Evolutionary conservation across 179 eudicot species (phyloP), one percentile per base, ranked within the genome.

Genomic region (Corrigiola litoralis): DNA sequence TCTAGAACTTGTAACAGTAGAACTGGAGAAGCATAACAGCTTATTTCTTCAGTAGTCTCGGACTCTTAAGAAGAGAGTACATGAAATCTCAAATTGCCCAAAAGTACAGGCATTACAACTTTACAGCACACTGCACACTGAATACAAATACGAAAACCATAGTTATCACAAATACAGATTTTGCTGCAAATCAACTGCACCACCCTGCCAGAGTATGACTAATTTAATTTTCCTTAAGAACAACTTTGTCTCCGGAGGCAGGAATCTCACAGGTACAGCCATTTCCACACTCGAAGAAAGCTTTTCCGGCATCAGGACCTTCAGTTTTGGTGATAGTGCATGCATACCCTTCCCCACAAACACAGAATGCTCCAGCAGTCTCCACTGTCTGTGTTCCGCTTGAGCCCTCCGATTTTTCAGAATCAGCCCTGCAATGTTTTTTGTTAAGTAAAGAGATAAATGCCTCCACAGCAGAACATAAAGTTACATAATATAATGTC

Each of bases 241-340:
- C 46, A 0, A 56, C 55, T 33, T 61, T 32, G 56, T 63, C 61
- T 1, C 69, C 74, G 0, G 63, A 60, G 8, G 64, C 55, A 32
- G 70, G 68, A 29, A 79, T 54, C 57, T 71, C 66, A 36, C 86
- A 76, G 1, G 58, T 65, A 73, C 75, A 76, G 24, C 83, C 86
- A 56, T 82, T 76, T 10, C 81, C 81, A 58, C 86, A 81, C 42
- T 81, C 80, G 31, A 72, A 59, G 53, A 78, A 75, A 17, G 65
- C 53, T 52, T 72, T 67, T 2, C 82, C 85, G 0, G 84, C 66
- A 25, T 70, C 77, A 46, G 74, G 46, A 4, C 72, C 81, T 17
- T 74, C 74, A 2, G 78, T 73, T 48, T 64, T 79, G 40, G 79
- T 44, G 48, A 76, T 62, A 21, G 61, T 76, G 54, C 81, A 79